A percentile compares a stretch with the other conserved stretches of the same genome.
Evolutionary conservation across 371 early-diverging fungal genomes (phyloP).

Genomic region (Mortierella sp.): DNA sequence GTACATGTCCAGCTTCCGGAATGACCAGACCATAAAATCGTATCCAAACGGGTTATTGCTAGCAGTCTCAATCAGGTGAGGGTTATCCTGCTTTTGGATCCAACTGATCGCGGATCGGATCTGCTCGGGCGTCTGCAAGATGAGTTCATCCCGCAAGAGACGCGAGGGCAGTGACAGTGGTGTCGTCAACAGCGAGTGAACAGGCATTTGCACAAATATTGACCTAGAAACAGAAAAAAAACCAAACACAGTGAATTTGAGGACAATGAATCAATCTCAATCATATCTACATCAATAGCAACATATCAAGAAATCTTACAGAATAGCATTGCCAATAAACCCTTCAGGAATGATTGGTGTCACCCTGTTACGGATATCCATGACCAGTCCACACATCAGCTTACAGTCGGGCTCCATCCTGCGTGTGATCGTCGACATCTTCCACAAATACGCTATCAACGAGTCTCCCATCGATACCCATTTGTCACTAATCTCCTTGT

Average conservation of each 20-base stretch:
- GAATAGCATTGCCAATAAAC: slow-evolving; percentile 47
- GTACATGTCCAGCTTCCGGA: slow-evolving; percentile 45
- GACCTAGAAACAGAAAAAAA: slow-evolving; percentile 19
- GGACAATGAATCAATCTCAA: background rate
- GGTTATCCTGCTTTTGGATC: slow-evolving; percentile 48
- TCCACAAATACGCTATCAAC: slow-evolving; percentile 51
- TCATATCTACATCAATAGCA: background rate
- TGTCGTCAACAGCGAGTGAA: slow-evolving; percentile 49
- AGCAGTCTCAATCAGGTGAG: slow-evolving; percentile 46
- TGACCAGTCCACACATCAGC: slow-evolving; percentile 49
- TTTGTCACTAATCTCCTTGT: slow-evolving; percentile 54
- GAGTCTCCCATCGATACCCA: slow-evolving; percentile 56
- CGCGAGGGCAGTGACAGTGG: slow-evolving; percentile 49
- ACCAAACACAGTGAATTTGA: background rate
- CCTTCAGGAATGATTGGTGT: slow-evolving; percentile 33
- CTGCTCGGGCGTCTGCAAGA: slow-evolving; percentile 48
- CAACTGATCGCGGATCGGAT: slow-evolving; percentile 42
- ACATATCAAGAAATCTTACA: slow-evolving; percentile 24
- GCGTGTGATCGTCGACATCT: slow-evolving; percentile 49
- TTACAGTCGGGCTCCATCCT: slow-evolving; percentile 54
- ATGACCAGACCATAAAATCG: slow-evolving; percentile 52
- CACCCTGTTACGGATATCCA: slow-evolving; percentile 45
- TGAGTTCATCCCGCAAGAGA: slow-evolving; percentile 40
- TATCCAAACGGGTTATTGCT: slow-evolving; percentile 47
- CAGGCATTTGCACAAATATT: slow-evolving; percentile 52